Conservation (phyloP, 2,329 filamentous ascomycete genomes). For the Teratosphaeria gauchensis region DNA sequence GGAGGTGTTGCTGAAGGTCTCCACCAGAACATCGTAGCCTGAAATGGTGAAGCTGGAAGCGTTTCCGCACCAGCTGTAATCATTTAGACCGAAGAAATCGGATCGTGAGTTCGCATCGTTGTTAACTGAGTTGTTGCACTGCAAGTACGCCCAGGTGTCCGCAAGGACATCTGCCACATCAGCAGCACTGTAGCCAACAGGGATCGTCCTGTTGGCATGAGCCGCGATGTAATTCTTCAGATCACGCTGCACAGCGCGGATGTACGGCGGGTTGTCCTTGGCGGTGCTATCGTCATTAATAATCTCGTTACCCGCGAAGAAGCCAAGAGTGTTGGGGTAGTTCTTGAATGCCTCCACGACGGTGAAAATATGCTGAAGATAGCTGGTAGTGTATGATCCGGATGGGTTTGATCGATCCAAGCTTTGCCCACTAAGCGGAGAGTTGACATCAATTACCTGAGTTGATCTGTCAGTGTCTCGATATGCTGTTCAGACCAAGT, state of each 20-base stretch:
- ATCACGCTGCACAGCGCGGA: conserved; percentile 54
- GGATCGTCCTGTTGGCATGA: conserved; percentile 48
- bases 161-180: conserved; percentile 65
- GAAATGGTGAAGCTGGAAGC: conserved; percentile 51
- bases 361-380: conserved; percentile 50
- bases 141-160: conserved; percentile 68
- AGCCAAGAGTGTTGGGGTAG: conserved; percentile 56
- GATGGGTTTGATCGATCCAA: conserved; percentile 47
- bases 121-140: conserved; percentile 51
- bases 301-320: conserved; percentile 60
- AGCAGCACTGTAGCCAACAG: conserved; percentile 61
- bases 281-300: conserved; percentile 50
- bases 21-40: conserved; percentile 53
- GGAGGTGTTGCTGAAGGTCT: conserved; percentile 54
- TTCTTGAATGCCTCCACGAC: conserved; percentile 58
- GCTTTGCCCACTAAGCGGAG: conserved; percentile 45
- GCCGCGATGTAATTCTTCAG: conserved; percentile 58
- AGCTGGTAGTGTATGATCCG: conserved; percentile 45
- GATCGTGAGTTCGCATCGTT: conserved; percentile 49
- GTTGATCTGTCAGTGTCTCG: neutral
- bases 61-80: conserved; percentile 64
- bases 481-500: neutral
- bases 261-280: conserved; percentile 46
- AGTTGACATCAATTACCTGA: conserved; percentile 49
- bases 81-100: conserved; percentile 71